Evolutionary conservation across 139 green algal species (phyloP), one percentile per base, ranked within the genome.

Genomic region (Raphidocelis subcapitata): DNA sequence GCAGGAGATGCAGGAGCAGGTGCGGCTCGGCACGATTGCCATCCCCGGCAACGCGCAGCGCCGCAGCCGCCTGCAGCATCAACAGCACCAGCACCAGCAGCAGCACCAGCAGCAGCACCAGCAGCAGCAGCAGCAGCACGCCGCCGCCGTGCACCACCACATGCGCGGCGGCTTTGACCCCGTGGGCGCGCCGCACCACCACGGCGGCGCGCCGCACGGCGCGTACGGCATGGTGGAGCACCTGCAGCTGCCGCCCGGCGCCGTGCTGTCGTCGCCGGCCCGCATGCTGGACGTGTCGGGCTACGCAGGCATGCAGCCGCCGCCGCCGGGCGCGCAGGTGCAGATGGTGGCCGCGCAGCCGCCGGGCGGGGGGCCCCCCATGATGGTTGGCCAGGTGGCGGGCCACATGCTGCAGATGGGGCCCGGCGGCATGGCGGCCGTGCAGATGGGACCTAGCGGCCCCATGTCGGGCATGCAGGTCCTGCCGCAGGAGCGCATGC

Each of bases 1-100:
- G 32, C 73, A 84, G 15, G 86, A 92, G 52, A 90, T 92, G 86
- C 84, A 88, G 70, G 81, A 89, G 71, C 86, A 91, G 69, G 80
- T 82, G 36, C 64, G 80, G 16, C 64, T 89, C 3, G 84, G 84
- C 32, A 89, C 84, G 0, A 62, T 86, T 15, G 84, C 84, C 1
- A 83, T 89, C 36, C 84, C 84, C 3, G 84, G 84, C 65, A 51
- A 64, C 36, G 49, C 10, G 5, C 5, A 62, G 10, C n/a, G 55
- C 55, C 24, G n/a, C 55, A 8, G n/a, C 55, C 31, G 47, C 33
- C 67, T 66, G 69, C 69, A 76, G 46, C 72, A 77, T 63, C 79
- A 84, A 60, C 72, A 51, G 26, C 69, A 65, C 59, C 49, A 57
- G 49, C 49, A 57, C 18, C 49, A 57, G 49, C 49, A 20, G 49